A percentile compares a stretch with the other conserved stretches of the same genome.
phyloP scores from a whole-genome alignment of 345 rosid genomes.

The Eucalyptus regnans region DNA sequence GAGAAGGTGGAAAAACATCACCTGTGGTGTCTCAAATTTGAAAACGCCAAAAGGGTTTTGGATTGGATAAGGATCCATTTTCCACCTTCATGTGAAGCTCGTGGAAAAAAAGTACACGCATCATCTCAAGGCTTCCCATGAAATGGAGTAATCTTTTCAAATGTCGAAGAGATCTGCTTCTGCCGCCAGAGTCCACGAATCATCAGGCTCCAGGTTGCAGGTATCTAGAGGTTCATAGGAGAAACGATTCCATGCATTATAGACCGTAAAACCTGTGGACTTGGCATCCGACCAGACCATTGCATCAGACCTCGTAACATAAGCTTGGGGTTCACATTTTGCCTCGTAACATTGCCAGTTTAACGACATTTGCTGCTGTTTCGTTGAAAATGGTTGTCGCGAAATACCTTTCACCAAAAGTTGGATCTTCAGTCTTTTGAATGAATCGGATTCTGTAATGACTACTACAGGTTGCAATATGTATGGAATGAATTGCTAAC shows the following conservation, averaged over 20 bases:
- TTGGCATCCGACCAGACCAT: not conserved
- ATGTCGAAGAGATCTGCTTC: not conserved
- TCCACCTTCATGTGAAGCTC: not conserved
- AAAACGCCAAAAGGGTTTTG: not conserved
- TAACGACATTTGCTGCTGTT: not conserved
- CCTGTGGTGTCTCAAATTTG: not conserved
- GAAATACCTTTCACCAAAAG: not conserved
- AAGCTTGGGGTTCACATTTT: too few species aligned
- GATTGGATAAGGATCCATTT: not conserved
- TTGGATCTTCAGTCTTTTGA: not conserved
- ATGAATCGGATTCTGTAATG: fast-evolving
- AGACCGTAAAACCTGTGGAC: not conserved
- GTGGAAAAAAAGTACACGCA: not conserved
- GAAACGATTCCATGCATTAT: not conserved
- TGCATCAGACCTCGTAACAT: not conserved
- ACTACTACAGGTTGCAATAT: fast-evolving
- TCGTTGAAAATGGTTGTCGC: not conserved
- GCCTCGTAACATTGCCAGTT: not conserved
- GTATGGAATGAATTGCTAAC: too few species aligned
- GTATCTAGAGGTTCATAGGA: not conserved
- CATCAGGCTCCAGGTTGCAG: not conserved
- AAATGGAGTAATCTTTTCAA: not conserved
- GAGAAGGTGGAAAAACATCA: not conserved
- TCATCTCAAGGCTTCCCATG: not conserved
- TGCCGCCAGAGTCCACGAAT: not conserved